Base-by-base conservation (phyloP, 1,284 basidiomycete genomes). In the Boletus coffeatus region DNA sequence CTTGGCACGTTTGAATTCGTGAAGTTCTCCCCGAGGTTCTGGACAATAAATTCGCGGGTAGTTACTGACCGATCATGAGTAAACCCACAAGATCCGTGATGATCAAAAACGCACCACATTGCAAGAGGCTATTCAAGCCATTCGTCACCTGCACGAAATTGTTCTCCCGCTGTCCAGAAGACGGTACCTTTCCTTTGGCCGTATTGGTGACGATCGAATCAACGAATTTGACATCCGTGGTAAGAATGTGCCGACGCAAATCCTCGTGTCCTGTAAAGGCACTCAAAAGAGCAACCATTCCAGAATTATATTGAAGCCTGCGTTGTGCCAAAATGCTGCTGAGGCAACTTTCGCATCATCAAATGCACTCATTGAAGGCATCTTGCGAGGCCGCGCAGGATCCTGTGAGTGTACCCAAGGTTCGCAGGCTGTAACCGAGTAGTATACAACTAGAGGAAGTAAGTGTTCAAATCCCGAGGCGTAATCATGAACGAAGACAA, bases 61-160 rank as follows among this genome's bases (percentile, higher is more conserved):
- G 64, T 58, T 48, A 63, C 70, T 73, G 11, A 58, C 0, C 5
- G n/a, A 10, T 14, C 5, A 34, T 69, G 2, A 69, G 55, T 9
- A 2, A 13, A 37, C 9, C 21, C 29, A 32, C 29, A 6, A 43
- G 8, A 48, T 34, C 6, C 43, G 52, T 6, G 2, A 56, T 9
- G 11, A 36, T 3, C 39, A 32, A 0, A 11, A n/a, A 64, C 67
- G 37, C 10, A 74, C 71, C 62, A 11, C 62, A 71, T 13, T 66
- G 59, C 59, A 71, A 34, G 4, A 75, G n/a, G 52, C 62, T 67
- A 3, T n/a, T 58, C 50, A 72, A n/a, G 3, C 67, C 65, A 2
- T 71, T 64, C 70, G 74, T 72, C 6, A 59, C 67, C 13, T 65
- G 64, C 14, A 58, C 66, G 46, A 72, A 73, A 57, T 61, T 65